phyloP scores from a whole-genome alignment of 1,284 basidiomycete genomes.

The Pseudomicrostroma phylloplanum region DNA sequence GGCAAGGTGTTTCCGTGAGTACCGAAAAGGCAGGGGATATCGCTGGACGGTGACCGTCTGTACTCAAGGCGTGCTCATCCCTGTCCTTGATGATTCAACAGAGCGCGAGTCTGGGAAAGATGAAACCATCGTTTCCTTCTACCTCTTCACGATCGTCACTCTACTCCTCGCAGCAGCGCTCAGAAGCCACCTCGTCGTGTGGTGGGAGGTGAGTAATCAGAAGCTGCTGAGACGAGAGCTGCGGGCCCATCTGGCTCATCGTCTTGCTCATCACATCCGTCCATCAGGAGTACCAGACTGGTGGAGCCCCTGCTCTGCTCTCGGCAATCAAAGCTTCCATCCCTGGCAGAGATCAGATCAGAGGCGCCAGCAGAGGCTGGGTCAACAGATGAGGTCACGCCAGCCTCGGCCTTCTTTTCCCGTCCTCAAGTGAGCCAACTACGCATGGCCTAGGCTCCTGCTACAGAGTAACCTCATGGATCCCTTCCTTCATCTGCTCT shows the following conservation, averaged over 20 bases:
- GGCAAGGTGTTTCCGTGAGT: conserved; percentile 46
- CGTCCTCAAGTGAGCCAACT: too few species aligned
- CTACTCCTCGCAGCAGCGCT: conserved; percentile 16
- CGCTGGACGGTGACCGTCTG: not conserved
- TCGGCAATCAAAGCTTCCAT: not conserved
- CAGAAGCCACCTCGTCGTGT: not conserved
- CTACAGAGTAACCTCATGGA: too few species aligned
- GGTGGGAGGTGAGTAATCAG: conserved; percentile 12
- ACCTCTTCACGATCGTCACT: conserved; percentile 21
- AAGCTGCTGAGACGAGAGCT: not conserved
- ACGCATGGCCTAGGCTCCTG: too few species aligned
- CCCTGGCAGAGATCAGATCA: not conserved
- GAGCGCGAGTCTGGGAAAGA: conserved; percentile 46
- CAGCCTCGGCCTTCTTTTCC: too few species aligned
- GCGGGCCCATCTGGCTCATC: not conserved
- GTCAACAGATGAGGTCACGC: too few species aligned
- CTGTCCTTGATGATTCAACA: conserved; percentile 5
- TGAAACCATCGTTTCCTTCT: conserved; percentile 41
- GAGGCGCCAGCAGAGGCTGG: too few species aligned
- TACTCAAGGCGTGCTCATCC: not conserved
- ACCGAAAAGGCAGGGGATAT: not conserved
- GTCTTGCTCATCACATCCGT: not conserved
- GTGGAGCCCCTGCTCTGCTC: not conserved
- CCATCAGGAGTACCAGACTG: conserved; percentile 1
- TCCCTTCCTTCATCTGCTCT: too few species aligned